Percentiles rank a stretch among this genome's conserved stretches.
Conservation (phyloP, 1,284 basidiomycete genomes). For the Tilletiopsis washingtonensis region DNA sequence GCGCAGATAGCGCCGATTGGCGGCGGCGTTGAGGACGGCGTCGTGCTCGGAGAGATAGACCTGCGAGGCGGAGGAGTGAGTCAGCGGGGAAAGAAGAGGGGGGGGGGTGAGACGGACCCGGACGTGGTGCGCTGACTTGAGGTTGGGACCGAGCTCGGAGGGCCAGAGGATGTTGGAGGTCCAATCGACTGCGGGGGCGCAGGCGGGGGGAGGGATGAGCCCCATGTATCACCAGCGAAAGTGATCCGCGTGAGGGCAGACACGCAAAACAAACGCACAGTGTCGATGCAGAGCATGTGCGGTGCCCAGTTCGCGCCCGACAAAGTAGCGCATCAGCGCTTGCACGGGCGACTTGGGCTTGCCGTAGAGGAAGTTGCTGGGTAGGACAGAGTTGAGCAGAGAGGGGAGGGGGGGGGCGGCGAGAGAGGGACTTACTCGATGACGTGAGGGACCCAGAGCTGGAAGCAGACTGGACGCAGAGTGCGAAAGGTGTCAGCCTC, state of each 20-base stretch:
- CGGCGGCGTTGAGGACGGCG: slow-evolving; percentile 25
- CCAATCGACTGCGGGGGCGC: too few relatives aligned
- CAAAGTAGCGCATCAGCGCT: slow-evolving; percentile 33
- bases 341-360: slow-evolving; percentile 26
- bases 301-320: slow-evolving; percentile 28
- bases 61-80: too few relatives aligned
- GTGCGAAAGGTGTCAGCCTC: too few relatives aligned
- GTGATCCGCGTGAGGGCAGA: too few relatives aligned
- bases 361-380: slow-evolving; percentile 40
- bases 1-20: slow-evolving; percentile 26
- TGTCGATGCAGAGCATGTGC: slow-evolving; percentile 34
- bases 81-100: too few relatives aligned
- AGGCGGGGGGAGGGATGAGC: too few relatives aligned
- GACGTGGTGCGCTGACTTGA: slow-evolving; percentile 14
- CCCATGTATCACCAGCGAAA: too few relatives aligned
- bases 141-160: slow-evolving; percentile 23
- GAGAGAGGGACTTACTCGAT: too few relatives aligned
- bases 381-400: too few relatives aligned
- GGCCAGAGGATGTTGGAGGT: slow-evolving; percentile 36
- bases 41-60: slow-evolving; percentile 36
- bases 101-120: too few relatives aligned
- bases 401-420: too few relatives aligned
- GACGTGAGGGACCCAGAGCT: slow-evolving; percentile 37
- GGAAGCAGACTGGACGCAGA: slow-evolving; percentile 42
- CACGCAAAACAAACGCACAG: too few relatives aligned